A percentile compares a stretch with the other conserved stretches of the same genome.
These are phyloP conservation scores for Encephalitozoon intestinalis DNA, from an alignment of 371 early-diverging fungal genomes.

Conservation along the genomic window DNA sequence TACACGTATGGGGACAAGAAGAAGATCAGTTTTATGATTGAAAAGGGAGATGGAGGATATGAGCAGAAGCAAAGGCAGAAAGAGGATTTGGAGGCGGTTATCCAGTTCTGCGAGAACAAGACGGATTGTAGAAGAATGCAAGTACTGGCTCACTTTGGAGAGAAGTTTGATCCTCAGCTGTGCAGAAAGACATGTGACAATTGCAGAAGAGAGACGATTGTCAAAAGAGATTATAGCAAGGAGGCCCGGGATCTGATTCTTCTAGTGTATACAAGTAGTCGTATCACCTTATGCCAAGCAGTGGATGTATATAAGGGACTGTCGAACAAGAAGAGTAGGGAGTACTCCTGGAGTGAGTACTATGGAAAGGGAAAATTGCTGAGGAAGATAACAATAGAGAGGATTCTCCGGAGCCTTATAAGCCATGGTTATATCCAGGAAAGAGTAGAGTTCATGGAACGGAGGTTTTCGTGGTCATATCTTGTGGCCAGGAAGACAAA, in stretches of 20 bases:
- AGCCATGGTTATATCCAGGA: conserved; percentile 46
- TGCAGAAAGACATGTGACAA: conserved; percentile 87
- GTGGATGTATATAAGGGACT: conserved; percentile 72
- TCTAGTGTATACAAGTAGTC: conserved; percentile 50
- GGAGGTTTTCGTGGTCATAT: conserved; percentile 52
- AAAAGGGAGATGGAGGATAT: conserved; percentile 62
- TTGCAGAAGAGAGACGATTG: conserved; percentile 62
- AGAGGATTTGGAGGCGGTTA: conserved; percentile 75
- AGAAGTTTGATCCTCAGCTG: conserved; percentile 65
- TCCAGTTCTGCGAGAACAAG: conserved; percentile 82
- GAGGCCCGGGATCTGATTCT: conserved; percentile 40
- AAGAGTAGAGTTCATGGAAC: conserved; percentile 35
- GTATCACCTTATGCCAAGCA: conserved; percentile 68
- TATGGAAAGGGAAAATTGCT: conserved; percentile 65
- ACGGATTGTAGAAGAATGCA: conserved; percentile 80
- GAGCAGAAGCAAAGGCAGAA: conserved; percentile 70
- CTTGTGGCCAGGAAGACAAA: conserved; percentile 36
- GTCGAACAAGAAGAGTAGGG: conserved; percentile 63
- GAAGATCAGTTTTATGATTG: conserved; percentile 69
- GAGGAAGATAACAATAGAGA: conserved; percentile 35
- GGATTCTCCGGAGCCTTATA: conserved; percentile 47
- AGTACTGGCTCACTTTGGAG: conserved; percentile 86
- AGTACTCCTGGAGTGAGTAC: conserved; percentile 61
- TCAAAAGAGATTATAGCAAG: conserved; percentile 38
- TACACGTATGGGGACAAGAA: conserved; percentile 73